Evolutionary conservation across 2,329 filamentous ascomycete species (phyloP).

Genomic region (Calonectria hawksworthii): DNA sequence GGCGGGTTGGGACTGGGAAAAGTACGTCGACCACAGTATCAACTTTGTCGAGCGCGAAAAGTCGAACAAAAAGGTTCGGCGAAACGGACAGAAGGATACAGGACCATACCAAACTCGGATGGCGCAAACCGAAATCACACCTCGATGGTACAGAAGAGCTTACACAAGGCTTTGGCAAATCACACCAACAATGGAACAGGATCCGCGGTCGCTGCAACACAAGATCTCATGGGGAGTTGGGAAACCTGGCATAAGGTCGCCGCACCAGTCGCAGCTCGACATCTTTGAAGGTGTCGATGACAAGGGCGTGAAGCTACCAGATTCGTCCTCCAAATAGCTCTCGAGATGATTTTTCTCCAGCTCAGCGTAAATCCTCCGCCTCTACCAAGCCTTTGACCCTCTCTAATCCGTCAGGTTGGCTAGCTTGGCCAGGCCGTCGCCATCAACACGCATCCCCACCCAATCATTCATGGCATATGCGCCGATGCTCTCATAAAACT

Average conservation of each 20-base stretch:
- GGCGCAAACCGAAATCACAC: conserved; percentile 50
- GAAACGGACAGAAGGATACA: conserved; percentile 53
- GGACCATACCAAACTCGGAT: conserved; percentile 54
- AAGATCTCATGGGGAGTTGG: conserved; percentile 63
- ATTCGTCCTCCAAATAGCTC: neutral
- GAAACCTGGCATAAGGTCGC: conserved; percentile 44
- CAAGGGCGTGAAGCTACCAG: conserved; percentile 39
- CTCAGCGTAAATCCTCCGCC: neutral
- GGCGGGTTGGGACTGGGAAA: conserved; percentile 58
- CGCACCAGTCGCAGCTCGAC: conserved; percentile 52
- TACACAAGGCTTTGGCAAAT: conserved; percentile 62
- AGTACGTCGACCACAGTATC: conserved; percentile 56
- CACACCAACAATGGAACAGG: conserved; percentile 57
- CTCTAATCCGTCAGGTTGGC: neutral
- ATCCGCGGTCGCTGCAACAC: conserved; percentile 48
- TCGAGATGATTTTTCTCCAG: neutral
- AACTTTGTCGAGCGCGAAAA: conserved; percentile 54
- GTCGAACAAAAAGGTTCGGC: conserved; percentile 49
- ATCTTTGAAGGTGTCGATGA: conserved; percentile 64
- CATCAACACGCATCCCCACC: conserved; percentile 82
- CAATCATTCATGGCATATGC: conserved; percentile 78
- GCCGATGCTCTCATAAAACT: conserved; percentile 84
- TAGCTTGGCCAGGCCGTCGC: conserved; percentile 73
- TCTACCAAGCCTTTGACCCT: neutral
- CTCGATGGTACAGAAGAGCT: conserved; percentile 62